Percentiles rank a stretch among this genome's conserved stretches.
These are phyloP conservation scores for Neonectria magnoliae DNA, from an alignment of 2,329 filamentous ascomycete species.

Conservation along the genomic window DNA sequence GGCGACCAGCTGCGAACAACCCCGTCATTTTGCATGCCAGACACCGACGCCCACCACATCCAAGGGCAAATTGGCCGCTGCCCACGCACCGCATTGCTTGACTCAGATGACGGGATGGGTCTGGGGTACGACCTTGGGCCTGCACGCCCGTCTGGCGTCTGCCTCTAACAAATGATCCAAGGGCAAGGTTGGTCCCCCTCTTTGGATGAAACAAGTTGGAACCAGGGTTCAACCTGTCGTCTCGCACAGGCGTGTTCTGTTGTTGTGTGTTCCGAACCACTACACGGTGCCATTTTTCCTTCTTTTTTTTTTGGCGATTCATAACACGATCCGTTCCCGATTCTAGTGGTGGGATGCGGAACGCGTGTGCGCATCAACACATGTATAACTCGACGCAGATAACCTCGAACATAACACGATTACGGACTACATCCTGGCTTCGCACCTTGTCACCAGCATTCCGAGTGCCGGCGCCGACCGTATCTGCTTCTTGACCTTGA, in stretches of 20 bases:
- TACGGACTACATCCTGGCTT: not conserved
- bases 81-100: constrained; percentile 24
- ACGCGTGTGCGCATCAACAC: constrained; percentile 9
- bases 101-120: constrained; percentile 31
- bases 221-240: constrained; percentile 25
- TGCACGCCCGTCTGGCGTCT: constrained; percentile 4
- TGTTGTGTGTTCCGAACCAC: not conserved
- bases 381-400: constrained; percentile 17
- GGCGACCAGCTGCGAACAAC: constrained; percentile 9
- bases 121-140: constrained; percentile 35
- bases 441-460: not conserved
- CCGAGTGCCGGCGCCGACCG: constrained; percentile 7
- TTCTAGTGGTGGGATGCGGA: constrained; percentile 2
- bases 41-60: constrained; percentile 6
- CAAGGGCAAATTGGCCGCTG: constrained; percentile 10
- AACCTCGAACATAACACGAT: constrained; percentile 7
- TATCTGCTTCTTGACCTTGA: constrained; percentile 8
- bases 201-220: constrained; percentile 36
- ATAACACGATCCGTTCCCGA: not conserved
- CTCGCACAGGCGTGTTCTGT: constrained; percentile 5
- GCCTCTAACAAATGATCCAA: constrained; percentile 27
- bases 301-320: not conserved
- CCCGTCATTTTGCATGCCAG: constrained; percentile 32
- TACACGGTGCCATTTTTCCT: not conserved
- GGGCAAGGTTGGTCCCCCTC: constrained; percentile 24